These are phyloP conservation scores for Lagerstroemia speciosa DNA, from an alignment of 345 rosid genomes.

Conservation along the genomic window DNA sequence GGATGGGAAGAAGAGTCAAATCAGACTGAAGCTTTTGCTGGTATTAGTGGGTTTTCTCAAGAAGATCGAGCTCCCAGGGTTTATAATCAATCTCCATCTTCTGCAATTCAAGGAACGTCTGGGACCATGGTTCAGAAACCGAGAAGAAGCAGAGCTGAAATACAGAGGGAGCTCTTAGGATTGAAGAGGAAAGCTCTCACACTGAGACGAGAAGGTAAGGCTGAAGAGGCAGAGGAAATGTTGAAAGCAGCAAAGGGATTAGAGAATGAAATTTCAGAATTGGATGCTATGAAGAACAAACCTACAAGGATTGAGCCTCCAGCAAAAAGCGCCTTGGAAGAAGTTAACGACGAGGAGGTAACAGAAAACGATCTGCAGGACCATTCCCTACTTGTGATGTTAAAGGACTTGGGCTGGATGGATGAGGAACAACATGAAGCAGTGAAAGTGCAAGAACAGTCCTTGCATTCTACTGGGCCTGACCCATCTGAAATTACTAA, in stretches of 20 bases:
- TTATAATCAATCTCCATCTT: slow-evolving; percentile 7
- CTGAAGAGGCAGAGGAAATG: slow-evolving; percentile 70
- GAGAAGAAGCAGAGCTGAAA: slow-evolving; percentile 58
- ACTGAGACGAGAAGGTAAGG: slow-evolving; percentile 66
- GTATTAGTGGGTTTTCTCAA: slow-evolving; percentile 32
- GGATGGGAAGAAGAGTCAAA: slow-evolving; percentile 75
- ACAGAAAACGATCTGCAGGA: slow-evolving; percentile 56
- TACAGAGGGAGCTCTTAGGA: slow-evolving; percentile 78
- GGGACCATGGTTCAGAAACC: slow-evolving; percentile 17
- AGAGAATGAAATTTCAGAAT: slow-evolving; percentile 50
- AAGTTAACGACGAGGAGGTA: slow-evolving; percentile 30
- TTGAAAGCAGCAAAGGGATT: slow-evolving; percentile 45
- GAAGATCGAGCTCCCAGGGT: slow-evolving; percentile 3
- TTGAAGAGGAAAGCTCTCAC: slow-evolving; percentile 74
- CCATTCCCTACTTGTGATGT: slow-evolving; percentile 36
- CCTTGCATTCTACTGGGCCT: background rate
- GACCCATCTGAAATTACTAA: slow-evolving; percentile 10
- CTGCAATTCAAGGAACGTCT: slow-evolving; percentile 16
- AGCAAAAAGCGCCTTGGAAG: slow-evolving; percentile 18
- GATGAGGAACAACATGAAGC: slow-evolving; percentile 32
- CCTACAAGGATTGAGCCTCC: slow-evolving; percentile 9
- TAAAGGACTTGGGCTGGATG: slow-evolving; percentile 54
- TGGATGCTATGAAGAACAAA: slow-evolving; percentile 40
- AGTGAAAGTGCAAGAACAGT: slow-evolving; percentile 4
- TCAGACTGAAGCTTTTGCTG: slow-evolving; percentile 32